phyloP scores from a whole-genome alignment of 2,329 filamentous ascomycete genomes.

The Exophiala sp. region DNA sequence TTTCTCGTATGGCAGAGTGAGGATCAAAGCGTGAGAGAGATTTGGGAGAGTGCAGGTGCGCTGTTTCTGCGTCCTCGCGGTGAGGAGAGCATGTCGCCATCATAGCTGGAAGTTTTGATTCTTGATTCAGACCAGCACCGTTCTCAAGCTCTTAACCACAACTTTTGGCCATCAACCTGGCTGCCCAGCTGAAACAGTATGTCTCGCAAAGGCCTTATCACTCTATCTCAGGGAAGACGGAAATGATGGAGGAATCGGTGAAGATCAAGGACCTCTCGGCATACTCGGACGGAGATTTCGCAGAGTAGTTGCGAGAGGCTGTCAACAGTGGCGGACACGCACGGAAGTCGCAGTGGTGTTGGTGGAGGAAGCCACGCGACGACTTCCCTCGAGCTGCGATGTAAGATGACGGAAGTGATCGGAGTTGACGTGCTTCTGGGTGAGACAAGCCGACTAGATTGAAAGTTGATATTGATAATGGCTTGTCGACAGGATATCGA shows the following conservation, averaged over 20 bases:
- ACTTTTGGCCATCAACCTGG: slow-evolving; percentile 17
- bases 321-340: background rate
- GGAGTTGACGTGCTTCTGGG: background rate
- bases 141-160: background rate
- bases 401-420: background rate
- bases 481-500: background rate
- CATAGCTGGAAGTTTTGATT: slow-evolving; percentile 32
- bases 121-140: slow-evolving; percentile 15
- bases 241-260: background rate
- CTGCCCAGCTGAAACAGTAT: slow-evolving; percentile 5
- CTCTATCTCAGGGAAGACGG: background rate
- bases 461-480: background rate
- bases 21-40: slow-evolving; percentile 79
- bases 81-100: slow-evolving; percentile 49
- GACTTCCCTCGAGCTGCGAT: background rate
- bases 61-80: slow-evolving; percentile 63
- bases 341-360: background rate
- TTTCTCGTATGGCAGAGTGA: slow-evolving; percentile 73
- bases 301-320: background rate
- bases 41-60: slow-evolving; percentile 83
- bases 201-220: background rate
- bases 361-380: background rate
- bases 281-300: background rate
- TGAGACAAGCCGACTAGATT: background rate
- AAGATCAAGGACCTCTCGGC: background rate